Conservation (phyloP, 2,329 filamentous ascomycete genomes). For the Colletotrichum sansevieriae region DNA sequence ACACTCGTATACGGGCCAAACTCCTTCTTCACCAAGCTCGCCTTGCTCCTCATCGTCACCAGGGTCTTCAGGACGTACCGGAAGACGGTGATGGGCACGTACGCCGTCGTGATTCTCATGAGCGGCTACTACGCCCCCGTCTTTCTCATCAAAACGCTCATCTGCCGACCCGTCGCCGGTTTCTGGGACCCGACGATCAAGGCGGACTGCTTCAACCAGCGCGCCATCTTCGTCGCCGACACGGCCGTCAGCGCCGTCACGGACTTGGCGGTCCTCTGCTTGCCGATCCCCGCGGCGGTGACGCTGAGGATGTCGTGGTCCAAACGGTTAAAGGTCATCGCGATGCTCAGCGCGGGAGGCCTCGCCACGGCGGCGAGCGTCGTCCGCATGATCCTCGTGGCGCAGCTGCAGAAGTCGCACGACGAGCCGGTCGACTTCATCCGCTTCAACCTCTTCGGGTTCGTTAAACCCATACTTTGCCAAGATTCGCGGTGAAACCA, state of each 20-base stretch:
- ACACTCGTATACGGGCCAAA: slow-evolving; percentile 61
- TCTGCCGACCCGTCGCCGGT: slow-evolving; percentile 55
- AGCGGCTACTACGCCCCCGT: slow-evolving; percentile 50
- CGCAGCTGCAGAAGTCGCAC: slow-evolving; percentile 43
- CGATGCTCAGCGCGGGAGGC: slow-evolving; percentile 49
- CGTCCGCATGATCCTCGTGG: slow-evolving; percentile 46
- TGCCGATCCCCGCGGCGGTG: slow-evolving; percentile 50
- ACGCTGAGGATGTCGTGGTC: slow-evolving; percentile 48
- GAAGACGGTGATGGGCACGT: slow-evolving; percentile 55
- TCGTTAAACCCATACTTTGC: slow-evolving; percentile 35
- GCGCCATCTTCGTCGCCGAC: slow-evolving; percentile 49
- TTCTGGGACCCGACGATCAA: slow-evolving; percentile 53
- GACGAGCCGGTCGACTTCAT: slow-evolving; percentile 43
- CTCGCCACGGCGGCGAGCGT: slow-evolving; percentile 50
- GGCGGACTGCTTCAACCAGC: slow-evolving; percentile 53
- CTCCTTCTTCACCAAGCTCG: slow-evolving; percentile 55
- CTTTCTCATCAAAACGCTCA: slow-evolving; percentile 54
- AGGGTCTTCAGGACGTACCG: slow-evolving; percentile 58
- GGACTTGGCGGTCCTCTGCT: slow-evolving; percentile 48
- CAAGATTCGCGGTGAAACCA: neutral
- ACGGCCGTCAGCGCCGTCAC: slow-evolving; percentile 50
- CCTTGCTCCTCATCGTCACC: slow-evolving; percentile 57
- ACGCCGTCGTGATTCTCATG: slow-evolving; percentile 53
- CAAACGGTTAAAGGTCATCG: slow-evolving; percentile 48
- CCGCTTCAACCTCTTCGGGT: slow-evolving; percentile 35